phyloP scores from a whole-genome alignment of 192 early-diverging fungal species.

The Coemansia sp. region DNA sequence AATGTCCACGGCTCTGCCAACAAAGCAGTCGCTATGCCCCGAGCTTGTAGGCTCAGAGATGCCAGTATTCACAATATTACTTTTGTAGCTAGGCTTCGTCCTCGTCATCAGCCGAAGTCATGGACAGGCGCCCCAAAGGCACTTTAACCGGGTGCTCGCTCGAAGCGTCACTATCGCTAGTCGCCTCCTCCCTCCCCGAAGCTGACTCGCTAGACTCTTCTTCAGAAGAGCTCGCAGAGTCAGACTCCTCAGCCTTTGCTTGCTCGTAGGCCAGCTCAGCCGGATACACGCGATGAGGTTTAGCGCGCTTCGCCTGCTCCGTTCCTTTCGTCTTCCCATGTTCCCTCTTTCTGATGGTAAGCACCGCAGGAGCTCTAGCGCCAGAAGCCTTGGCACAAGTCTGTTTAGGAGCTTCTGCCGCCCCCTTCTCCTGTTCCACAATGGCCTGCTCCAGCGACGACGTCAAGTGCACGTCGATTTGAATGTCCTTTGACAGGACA shows the following conservation, averaged over 20 bases:
- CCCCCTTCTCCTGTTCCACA: no score
- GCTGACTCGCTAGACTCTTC: neutral
- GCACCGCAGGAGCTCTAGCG: neutral
- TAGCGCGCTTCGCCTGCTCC: neutral
- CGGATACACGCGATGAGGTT: neutral
- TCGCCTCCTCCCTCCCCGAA: neutral
- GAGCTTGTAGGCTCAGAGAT: neutral
- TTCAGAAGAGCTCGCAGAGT: neutral
- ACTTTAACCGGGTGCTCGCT: neutral
- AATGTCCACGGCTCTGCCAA: neutral
- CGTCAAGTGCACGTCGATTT: conserved; percentile 1
- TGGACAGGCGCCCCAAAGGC: neutral
- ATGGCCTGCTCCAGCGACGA: neutral
- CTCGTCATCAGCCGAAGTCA: neutral
- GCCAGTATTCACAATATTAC: neutral
- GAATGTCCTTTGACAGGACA: conserved; percentile 6
- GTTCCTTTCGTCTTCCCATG: neutral
- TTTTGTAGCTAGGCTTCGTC: neutral
- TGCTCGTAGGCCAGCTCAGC: conserved; percentile 9
- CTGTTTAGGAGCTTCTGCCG: neutral
- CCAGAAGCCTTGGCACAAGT: neutral
- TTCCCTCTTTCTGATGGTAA: conserved; percentile 13
- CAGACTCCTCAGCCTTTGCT: neutral
- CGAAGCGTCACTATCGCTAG: neutral
- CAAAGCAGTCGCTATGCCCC: neutral